Percentiles rank a stretch among this genome's conserved stretches.
Conservation (phyloP, 2,329 filamentous ascomycete species). For the Colletotrichum euphorbiae region DNA sequence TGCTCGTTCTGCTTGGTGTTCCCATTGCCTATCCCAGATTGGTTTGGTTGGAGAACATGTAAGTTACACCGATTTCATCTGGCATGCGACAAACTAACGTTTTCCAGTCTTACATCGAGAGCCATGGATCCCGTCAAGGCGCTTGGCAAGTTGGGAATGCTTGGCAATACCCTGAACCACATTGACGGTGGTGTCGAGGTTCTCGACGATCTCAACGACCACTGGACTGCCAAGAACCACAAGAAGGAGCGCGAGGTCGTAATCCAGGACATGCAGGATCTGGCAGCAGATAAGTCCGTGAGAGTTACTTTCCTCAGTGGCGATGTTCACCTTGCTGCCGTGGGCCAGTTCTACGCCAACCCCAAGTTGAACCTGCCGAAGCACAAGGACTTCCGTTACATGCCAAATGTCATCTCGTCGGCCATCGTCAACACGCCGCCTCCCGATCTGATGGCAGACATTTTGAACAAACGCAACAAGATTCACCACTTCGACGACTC, state of each 20-base stretch:
- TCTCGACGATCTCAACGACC: constrained; percentile 91
- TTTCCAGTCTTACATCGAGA: constrained; percentile 78
- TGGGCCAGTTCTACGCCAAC: constrained; percentile 96
- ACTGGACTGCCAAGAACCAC: constrained; percentile 97
- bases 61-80: constrained; percentile 48
- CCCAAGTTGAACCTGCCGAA: constrained; percentile 83
- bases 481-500: constrained; percentile 77
- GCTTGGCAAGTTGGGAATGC: constrained; percentile 81
- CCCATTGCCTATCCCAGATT: constrained; percentile 82
- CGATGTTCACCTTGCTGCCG: constrained; percentile 91
- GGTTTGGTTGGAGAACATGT: constrained; percentile 79
- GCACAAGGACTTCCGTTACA: constrained; percentile 93
- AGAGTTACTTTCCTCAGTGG: constrained; percentile 92
- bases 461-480: constrained; percentile 94
- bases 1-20: constrained; percentile 88
- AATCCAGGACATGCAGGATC: constrained; percentile 90
- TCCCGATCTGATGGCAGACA: constrained; percentile 87
- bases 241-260: constrained; percentile 89
- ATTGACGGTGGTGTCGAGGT: constrained; percentile 94
- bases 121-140: constrained; percentile 91
- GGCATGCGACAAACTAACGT: constrained; percentile 44
- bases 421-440: constrained; percentile 94
- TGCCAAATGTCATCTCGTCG: constrained; percentile 94
- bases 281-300: constrained; percentile 92
- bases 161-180: constrained; percentile 85